Base-by-base conservation (phyloP, 1,284 basidiomycete species). In the Boletus semigastroideus region DNA sequence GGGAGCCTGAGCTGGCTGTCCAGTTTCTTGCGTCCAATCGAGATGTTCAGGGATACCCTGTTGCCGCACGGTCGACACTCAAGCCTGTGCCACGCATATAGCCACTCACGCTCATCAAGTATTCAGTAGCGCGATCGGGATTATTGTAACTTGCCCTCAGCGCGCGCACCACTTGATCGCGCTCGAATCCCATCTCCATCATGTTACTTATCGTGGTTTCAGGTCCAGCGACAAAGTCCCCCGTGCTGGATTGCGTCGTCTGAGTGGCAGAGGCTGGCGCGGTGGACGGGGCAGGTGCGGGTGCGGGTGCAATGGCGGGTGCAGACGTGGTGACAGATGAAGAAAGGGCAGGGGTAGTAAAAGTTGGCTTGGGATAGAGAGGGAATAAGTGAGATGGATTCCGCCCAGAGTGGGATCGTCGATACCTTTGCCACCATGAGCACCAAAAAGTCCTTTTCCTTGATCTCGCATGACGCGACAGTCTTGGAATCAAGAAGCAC, bases 361-460 rank as follows among this genome's bases (percentile, higher is more conserved):
- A 70, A 0, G 75, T 74, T 3, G 84, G 76, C 69, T 89, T 86
- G 20, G 83, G 84, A 82, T 86, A 56, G 25, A 49, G 27, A 28
- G n/a, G 25, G 14, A 40, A 36, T 2, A 19, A 47, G 46, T 68
- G 30, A 58, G 50, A 40, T 12, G 20, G 36, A 22, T 28, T 20
- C 25, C 8, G 41, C 25, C 16, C 27, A 30, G 41, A 46, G 48
- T 2, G 17, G 25, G 39, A 34, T 28, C 48, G 42, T 38, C 37
- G 66, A 55, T 59, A 94, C 94, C 84, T 98, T 99, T 49, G 93
- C 86, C 42, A 98, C 92, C 96, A 99, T 99, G 43, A 99, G 83
- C 17, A 99, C 97, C 54, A 99, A 78, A 76, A 99, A 99, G 71
- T 98, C 96, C 77, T 98, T 99, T 75, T 99, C 96, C 75, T 98